Evolutionary conservation across 2,329 filamentous ascomycete species (phyloP), one percentile per base, ranked within the genome.

Genomic region (Fusarium palustre): DNA sequence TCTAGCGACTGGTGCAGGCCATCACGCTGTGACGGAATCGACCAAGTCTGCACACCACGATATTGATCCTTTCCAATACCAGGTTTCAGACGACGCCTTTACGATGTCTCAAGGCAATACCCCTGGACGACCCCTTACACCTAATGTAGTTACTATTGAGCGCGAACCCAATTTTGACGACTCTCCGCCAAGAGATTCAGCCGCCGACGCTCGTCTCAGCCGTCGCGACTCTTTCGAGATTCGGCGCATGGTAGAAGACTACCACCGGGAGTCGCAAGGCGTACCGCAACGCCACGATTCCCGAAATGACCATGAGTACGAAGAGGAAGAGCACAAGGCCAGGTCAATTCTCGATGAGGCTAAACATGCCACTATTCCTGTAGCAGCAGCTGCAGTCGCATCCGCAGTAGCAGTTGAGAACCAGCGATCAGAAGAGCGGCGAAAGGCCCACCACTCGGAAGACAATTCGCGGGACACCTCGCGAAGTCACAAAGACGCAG

Each of bases 1-100:
- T 48, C 72, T 63, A 59, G 63, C 72, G 61, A 73, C 72, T 69
- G 73, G 76, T 64, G 69, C 69, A 72, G 75, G 66, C 43, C 70
- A 74, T 59, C 69, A 76, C 53, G 55, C 74, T 65, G 57, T 71
- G 53, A 74, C 64, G 54, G 55, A 53, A 59, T 73, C 68, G 43
- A 77, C 62, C 68, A 62, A 69, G 59, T 70, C 75, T 54, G 62
- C 63, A 25, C 70, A 62, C 72, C 71, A 75, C n/a, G 72, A 76
- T 50, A 76, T 86, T 73, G 85, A 90, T 76, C 86, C 87, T 20
- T 89, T 90, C 75, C 82, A 88, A 74, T 90, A 81, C 73, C 87
- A 86, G 76, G 85, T 89, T 64, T 69, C 81, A 42, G 81, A 86
- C 63, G 82, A 85, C 71, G 82, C 83, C n/a, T 87, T 87, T 62